Base-by-base conservation (phyloP, 208 protist species). In the Acanthamoeba divionensis region DNA sequence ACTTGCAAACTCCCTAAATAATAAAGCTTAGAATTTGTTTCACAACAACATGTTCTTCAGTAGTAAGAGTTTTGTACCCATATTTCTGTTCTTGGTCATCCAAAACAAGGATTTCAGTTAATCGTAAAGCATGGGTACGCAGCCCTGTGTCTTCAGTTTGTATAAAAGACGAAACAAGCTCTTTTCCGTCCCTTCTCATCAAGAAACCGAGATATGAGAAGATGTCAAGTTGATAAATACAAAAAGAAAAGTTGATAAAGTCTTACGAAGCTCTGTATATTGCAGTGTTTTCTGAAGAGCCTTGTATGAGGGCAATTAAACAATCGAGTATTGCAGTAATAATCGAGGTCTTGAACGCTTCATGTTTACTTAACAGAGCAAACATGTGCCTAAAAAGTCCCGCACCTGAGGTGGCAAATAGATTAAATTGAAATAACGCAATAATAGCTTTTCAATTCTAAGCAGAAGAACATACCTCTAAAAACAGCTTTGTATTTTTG, bases 1-100 rank as follows among this genome's bases (percentile, higher is more conserved):
- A 29, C 50, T 83, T 2, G 73, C 73, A 83, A 83, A 83, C 48
- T 83, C 73, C 24, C 73, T 83, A 54, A 45, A 75, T 75, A 38
- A 52, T 9, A 45, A 75, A 44, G 50, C 21, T 67, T 12, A 12
- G 62, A n/a, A n/a, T n/a, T n/a, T n/a, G n/a, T n/a, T n/a, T n/a
- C n/a, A n/a, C n/a, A n/a, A n/a, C n/a, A n/a, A n/a, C n/a, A n/a
- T n/a, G n/a, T n/a, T 33, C 55, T 9, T n/a, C 5, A 13, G 62
- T 26, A 13, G 18, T 6, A 26, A 24, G 69, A 6, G 29, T 29
- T 36, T 29, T 13, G 73, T 83, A 83, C 73, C 73, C 73, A 54
- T 62, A 83, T 31, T 47, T 83, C 26, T 41, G 48, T n/a, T 83
- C 50, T 15, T 9, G 12, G 48, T 83, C 73, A 54, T 83, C 73